Evolutionary conservation across 192 early-diverging fungal genomes (phyloP), one percentile per base, ranked within the genome.

Genomic region (Chytriomyces sp.): DNA sequence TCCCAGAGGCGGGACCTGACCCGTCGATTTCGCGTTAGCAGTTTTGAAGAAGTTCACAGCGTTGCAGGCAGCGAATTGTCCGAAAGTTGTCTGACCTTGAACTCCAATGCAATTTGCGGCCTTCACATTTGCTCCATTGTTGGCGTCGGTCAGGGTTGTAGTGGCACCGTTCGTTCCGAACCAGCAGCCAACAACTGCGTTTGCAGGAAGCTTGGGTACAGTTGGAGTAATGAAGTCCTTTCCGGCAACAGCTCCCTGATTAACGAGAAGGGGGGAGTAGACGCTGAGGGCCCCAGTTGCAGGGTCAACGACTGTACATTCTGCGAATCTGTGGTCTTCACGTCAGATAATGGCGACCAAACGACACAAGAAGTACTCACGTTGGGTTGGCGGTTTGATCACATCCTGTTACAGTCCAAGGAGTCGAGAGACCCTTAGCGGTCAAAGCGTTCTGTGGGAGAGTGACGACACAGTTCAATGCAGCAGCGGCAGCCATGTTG

Each of bases 61-160:
- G 57, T 81, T 81, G 75, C 79, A 81, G 31, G 73, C 70, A 10
- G 76, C 77, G 56, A 81, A 76, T 67, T 81, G n/a, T n/a, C n/a
- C n/a, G n/a, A n/a, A n/a, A n/a, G n/a, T n/a, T n/a, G n/a, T n/a
- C n/a, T n/a, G n/a, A 77, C n/a, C 79, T 77, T 19, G 80, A 81
- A 37, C 54, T 22, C 28, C 28, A 5, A 36, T 26, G 26, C 59
- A 61, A 4, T 61, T 61, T 5, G 59, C 59, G 10, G 30, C 33
- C 7, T 19, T 61, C 10, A 56, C 6, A 56, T 56, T 26, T 22
- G 7, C 25, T 6, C 54, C 54, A 22, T 25, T 25, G 12, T 31
- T 61, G n/a, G n/a, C n/a, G n/a, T n/a, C n/a, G n/a, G n/a, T n/a
- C n/a, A n/a, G n/a, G n/a, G n/a, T n/a, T n/a, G n/a, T n/a, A n/a